A percentile compares a stretch with the other conserved stretches of the same genome.
These are phyloP conservation scores for Groenewaldozyma salmanticensis DNA, from an alignment of 805 yeast species.

Conservation along the genomic window DNA sequence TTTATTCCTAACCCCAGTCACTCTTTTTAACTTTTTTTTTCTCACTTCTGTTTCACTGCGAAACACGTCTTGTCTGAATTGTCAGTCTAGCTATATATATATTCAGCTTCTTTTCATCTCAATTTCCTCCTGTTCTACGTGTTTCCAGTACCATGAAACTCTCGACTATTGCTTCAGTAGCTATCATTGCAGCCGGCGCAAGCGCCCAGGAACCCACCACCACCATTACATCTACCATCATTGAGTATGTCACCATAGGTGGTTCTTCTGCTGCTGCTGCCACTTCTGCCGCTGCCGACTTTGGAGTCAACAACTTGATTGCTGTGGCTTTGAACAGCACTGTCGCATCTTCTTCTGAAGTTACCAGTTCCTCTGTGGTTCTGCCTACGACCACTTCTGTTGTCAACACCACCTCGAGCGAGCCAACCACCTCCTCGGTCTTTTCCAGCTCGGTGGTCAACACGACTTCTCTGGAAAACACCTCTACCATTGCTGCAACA, in stretches of 20 bases:
- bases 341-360: conserved; percentile 1
- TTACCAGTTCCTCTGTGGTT: conserved; percentile 1
- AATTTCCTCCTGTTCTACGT: background rate
- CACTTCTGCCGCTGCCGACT: conserved; percentile 9
- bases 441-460: conserved; percentile 6
- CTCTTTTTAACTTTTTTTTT: background rate
- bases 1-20: background rate
- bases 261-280: conserved; percentile 12
- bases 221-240: conserved; percentile 16
- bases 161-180: conserved; percentile 6
- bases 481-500: conserved; percentile 3
- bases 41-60: too few relatives aligned
- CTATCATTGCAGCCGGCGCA: conserved; percentile 6
- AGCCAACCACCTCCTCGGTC: conserved; percentile 4
- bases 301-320: conserved; percentile 9
- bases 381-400: conserved; percentile 5
- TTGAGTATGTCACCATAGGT: conserved; percentile 17
- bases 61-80: too few relatives aligned
- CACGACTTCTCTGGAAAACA: conserved; percentile 3
- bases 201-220: conserved; percentile 14
- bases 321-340: conserved; percentile 11
- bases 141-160: conserved; percentile 10
- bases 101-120: too few relatives aligned
- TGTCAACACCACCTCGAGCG: conserved; percentile 8
- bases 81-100: too few relatives aligned